Base-by-base conservation (phyloP, 148 eudicot genomes). In the Vaccinium myrtillus region DNA sequence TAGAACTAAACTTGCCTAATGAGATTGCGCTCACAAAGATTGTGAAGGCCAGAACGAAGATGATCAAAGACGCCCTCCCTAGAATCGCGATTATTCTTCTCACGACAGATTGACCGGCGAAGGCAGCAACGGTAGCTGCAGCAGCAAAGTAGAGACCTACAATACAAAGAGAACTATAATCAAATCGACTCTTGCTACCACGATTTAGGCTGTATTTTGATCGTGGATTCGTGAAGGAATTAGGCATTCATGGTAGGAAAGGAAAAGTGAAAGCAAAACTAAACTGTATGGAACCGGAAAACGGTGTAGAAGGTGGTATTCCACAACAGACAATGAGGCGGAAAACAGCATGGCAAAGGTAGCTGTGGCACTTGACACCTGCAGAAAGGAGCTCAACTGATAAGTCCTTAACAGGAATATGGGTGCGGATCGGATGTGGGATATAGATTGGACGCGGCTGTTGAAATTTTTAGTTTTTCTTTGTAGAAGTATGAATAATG, bases 331-430 rank as follows among this genome's bases (percentile, higher is more conserved):
- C 98, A 96, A 93, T 8, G 99, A 94, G 23, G 99, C 90, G 56
- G 99, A 96, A 90, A 96, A 96, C 83, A 90, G 86, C 99, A 96
- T 96, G 71, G 97, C 99, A 83, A 96, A 96, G 80, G 98, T 93
- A 82, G 99, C 99, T 10, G 99, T 96, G 81, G 99, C 99, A 93
- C 99, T 94, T 79, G 99, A 89, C 36, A 96, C 98, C 98, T 95
- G 89, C 81, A 81, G 18, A 85, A 61, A 82, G 65, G 43, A 36
- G 59, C 53, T 61, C 67, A 50, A 18, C 74, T 13, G 74, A 0
- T 69, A 13, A 69, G 16, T 27, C 32, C 8, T 69, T 0, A 43
- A 43, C 5, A 43, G 46, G 46, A 43, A 43, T 43, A 32, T 32
- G 36, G 15, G 18, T 55, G 19, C 7, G 59, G 59, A 55, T 55